These are phyloP conservation scores for Phytomonas sp. DNA, from an alignment of 208 protist species.

Conservation along the genomic window DNA sequence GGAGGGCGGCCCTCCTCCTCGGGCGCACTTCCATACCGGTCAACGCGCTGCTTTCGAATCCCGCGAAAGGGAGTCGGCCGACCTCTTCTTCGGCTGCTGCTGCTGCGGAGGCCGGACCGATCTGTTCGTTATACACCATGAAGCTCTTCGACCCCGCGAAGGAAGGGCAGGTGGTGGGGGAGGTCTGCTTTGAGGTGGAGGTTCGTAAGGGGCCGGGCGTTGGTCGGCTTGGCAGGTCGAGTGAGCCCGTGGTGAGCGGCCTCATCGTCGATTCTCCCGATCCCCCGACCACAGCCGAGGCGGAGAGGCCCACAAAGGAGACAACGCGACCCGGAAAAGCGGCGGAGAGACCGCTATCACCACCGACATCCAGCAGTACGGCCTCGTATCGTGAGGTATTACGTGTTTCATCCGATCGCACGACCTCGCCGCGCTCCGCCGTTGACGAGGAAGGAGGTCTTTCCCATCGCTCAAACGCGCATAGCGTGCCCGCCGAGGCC, in stretches of 20 bases:
- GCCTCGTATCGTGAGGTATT: background rate
- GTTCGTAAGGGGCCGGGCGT: background rate
- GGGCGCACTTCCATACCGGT: slow-evolving; percentile 26
- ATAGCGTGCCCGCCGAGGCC: background rate
- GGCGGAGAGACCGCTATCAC: background rate
- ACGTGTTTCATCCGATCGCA: background rate
- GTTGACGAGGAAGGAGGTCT: background rate
- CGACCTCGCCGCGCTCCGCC: background rate
- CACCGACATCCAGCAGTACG: background rate
- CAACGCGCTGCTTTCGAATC: slow-evolving; percentile 16
- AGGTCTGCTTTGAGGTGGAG: slow-evolving; percentile 20
- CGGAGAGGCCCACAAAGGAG: background rate
- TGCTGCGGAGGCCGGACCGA: too few relatives aligned
- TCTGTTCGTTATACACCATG: slow-evolving; percentile 13
- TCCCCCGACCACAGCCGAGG: background rate
- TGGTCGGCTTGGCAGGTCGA: background rate
- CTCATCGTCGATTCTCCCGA: background rate
- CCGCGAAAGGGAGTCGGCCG: background rate
- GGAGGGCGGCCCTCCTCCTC: slow-evolving; percentile 2
- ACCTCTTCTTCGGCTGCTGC: too few relatives aligned
- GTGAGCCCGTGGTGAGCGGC: background rate
- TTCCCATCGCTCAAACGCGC: background rate
- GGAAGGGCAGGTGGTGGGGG: slow-evolving; percentile 1
- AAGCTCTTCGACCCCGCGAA: background rate
- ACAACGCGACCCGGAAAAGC: background rate